Percentiles rank a stretch among this genome's conserved stretches.
Evolutionary conservation across 1,284 basidiomycete species (phyloP).

Genomic region (Puccinia hordei): DNA sequence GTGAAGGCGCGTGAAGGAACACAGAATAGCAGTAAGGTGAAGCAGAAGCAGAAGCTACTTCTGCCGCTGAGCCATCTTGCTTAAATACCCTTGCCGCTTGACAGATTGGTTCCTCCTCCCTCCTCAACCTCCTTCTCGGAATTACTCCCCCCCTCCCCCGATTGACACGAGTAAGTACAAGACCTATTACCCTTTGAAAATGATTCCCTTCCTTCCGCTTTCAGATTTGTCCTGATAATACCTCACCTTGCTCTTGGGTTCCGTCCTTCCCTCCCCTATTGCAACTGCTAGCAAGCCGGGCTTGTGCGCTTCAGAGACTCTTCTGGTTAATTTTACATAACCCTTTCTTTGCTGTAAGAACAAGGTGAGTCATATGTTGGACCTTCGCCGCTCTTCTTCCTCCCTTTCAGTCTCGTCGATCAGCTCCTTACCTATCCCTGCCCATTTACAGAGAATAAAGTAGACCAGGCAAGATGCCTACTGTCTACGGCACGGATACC

Average conservation of each 20-base stretch:
- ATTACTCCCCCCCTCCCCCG: not conserved
- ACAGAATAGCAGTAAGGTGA: not conserved
- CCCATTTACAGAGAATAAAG: not conserved
- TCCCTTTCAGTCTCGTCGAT: too few relatives aligned
- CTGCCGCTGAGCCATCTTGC: not conserved
- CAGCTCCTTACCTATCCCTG: not conserved
- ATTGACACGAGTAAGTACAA: not conserved
- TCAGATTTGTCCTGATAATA: not conserved
- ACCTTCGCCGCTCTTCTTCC: too few relatives aligned
- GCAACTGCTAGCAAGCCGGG: not conserved
- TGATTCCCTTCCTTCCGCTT: not conserved
- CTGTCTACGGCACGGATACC: not conserved
- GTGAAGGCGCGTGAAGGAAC: not conserved
- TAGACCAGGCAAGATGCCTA: not conserved
- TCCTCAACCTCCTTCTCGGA: not conserved
- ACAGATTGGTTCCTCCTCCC: not conserved
- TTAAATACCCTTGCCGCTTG: not conserved
- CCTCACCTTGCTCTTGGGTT: not conserved
- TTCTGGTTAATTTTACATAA: too few relatives aligned
- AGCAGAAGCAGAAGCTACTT: not conserved
- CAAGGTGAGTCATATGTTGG: not conserved
- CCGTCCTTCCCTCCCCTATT: not conserved
- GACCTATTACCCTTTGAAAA: not conserved
- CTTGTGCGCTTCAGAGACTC: not conserved
- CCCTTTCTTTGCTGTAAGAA: not conserved